These are phyloP conservation scores for Arthrinium phaeospermum DNA, from an alignment of 2,329 filamentous ascomycete genomes.

Conservation along the genomic window DNA sequence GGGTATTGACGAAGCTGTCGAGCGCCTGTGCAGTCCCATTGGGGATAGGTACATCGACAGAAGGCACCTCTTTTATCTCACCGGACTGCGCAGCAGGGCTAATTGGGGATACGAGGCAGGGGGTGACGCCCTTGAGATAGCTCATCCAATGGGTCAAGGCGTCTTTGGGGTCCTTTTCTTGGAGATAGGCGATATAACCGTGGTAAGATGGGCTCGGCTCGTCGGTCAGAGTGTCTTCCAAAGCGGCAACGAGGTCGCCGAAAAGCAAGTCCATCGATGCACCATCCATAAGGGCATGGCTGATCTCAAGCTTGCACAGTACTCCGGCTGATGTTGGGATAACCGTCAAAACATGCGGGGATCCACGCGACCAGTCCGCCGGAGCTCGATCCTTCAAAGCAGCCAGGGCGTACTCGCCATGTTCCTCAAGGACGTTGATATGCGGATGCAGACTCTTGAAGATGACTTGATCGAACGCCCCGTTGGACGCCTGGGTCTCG, in stretches of 20 bases:
- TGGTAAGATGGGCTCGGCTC: slow-evolving; percentile 17
- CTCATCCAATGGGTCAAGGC: slow-evolving; percentile 20
- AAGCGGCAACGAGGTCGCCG: slow-evolving; percentile 18
- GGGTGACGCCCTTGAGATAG: slow-evolving; percentile 18
- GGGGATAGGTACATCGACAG: slow-evolving; percentile 11
- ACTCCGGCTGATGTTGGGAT: slow-evolving; percentile 15
- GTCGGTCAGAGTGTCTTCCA: slow-evolving; percentile 12
- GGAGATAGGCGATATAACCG: slow-evolving; percentile 21
- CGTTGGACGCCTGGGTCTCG: slow-evolving; percentile 9
- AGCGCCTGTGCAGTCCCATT: not conserved
- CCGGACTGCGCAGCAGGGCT: not conserved
- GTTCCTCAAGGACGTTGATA: not conserved
- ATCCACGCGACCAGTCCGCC: slow-evolving; percentile 8
- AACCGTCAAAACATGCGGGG: slow-evolving; percentile 20
- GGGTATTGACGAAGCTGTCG: not conserved
- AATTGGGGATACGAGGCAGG: slow-evolving; percentile 7
- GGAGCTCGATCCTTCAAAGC: slow-evolving; percentile 9
- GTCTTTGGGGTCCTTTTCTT: not conserved
- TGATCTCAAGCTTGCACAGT: slow-evolving; percentile 21
- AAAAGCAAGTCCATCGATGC: slow-evolving; percentile 5
- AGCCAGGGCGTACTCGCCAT: not conserved
- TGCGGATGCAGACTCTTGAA: slow-evolving; percentile 13
- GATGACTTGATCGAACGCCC: slow-evolving; percentile 20
- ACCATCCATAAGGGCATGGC: slow-evolving; percentile 15
- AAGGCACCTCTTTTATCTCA: not conserved